Conservation (phyloP, 2,329 filamentous ascomycete genomes). For the Cadophora luteo-olivacea region DNA sequence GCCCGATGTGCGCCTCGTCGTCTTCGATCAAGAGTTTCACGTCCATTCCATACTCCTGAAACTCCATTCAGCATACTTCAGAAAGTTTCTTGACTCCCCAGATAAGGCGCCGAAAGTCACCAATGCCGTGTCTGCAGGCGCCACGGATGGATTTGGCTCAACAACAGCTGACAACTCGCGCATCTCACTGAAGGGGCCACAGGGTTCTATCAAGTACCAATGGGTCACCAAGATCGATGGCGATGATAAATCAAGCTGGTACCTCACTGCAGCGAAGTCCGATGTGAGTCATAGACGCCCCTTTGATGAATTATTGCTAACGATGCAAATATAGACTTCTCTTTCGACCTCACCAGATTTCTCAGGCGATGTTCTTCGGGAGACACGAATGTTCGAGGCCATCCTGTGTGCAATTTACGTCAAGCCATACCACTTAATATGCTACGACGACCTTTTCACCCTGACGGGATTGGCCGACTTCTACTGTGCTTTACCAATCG, state of each 20-base stretch:
- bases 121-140: background rate
- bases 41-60: slow-evolving; percentile 26
- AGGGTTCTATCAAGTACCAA: background rate
- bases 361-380: background rate
- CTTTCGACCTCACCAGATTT: background rate
- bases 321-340: background rate
- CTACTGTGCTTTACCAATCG: background rate
- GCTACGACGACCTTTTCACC: background rate
- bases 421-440: background rate
- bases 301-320: background rate
- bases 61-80: slow-evolving; percentile 26
- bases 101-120: slow-evolving; percentile 21
- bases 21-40: slow-evolving; percentile 26
- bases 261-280: background rate
- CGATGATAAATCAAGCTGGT: background rate
- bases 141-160: background rate
- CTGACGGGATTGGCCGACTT: background rate
- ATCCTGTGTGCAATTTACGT: background rate
- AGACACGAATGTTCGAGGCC: background rate
- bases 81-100: slow-evolving; percentile 26
- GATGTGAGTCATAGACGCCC: background rate
- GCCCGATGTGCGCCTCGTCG: slow-evolving; percentile 20
- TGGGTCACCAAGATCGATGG: slow-evolving; percentile 13
- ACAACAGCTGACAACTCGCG: background rate
- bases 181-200: background rate